Conservation (phyloP, 768 basidiomycete species). For the Psilocybe cyanescens region DNA sequence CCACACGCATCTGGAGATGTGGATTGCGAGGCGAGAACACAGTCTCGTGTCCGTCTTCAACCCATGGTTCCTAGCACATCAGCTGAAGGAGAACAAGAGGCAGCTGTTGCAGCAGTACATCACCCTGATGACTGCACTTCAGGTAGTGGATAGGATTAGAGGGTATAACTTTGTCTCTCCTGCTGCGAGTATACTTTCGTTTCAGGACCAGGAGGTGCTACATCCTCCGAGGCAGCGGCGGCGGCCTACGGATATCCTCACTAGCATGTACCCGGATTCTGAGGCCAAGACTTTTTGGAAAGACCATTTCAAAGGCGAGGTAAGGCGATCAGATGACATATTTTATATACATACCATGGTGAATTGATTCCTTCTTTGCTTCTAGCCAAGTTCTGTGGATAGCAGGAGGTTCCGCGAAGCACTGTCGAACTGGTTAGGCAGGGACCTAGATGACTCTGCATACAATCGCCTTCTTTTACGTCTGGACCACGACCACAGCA, state of each 20-base stretch:
- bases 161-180: slow-evolving; percentile 3
- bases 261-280: not conserved
- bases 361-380: not conserved
- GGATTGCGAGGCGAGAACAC: not conserved
- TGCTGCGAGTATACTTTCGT: not conserved
- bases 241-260: not conserved
- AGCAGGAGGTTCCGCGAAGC: not conserved
- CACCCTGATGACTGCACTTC: not conserved
- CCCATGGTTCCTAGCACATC: not conserved
- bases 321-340: not conserved
- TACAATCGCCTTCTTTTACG: not conserved
- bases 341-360: not conserved
- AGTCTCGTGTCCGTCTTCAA: not conserved
- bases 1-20: not conserved
- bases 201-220: not conserved
- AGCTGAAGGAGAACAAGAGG: slow-evolving; percentile 1
- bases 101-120: slow-evolving; percentile 1
- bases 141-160: not conserved
- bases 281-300: slow-evolving; percentile 1
- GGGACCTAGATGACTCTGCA: not conserved
- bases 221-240: not conserved
- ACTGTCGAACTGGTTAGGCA: not conserved
- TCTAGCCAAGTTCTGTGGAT: not conserved
- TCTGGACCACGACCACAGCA: not conserved
- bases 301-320: not conserved